These are phyloP conservation scores for Carex cristatella DNA, from an alignment of 176 grass and related monocot species.

Conservation along the genomic window DNA sequence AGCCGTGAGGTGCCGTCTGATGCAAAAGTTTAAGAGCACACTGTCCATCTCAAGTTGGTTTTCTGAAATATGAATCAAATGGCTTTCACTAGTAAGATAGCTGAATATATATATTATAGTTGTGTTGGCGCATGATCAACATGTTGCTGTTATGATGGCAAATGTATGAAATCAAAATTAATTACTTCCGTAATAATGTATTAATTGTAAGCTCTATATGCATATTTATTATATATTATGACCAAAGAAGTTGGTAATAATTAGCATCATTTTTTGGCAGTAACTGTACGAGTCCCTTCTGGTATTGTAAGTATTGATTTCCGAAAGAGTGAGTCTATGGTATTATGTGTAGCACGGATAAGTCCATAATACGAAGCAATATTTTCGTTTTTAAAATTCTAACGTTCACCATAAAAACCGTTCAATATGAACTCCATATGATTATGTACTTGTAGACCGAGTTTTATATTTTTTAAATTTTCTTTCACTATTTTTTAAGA, in stretches of 20 bases:
- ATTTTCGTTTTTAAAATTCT: no score
- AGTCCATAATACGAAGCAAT: no score
- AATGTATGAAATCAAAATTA: background rate
- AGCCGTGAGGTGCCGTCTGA: background rate
- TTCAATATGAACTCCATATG: no score
- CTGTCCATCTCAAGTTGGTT: background rate
- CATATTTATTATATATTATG: background rate
- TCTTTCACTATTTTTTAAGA: no score
- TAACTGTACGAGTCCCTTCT: no score
- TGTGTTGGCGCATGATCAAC: background rate
- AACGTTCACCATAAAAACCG: no score
- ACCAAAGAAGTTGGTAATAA: background rate
- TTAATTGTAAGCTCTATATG: background rate
- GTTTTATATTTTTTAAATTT: no score
- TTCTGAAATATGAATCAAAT: background rate
- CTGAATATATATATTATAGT: background rate
- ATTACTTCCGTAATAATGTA: background rate
- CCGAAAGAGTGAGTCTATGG: no score
- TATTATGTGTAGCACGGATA: no score
- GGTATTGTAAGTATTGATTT: no score
- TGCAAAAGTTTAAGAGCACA: background rate
- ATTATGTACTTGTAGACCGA: no score
- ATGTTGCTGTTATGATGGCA: background rate
- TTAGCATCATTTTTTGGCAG: no score
- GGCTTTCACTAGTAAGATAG: background rate